Evolutionary conservation across 2,329 filamentous ascomycete genomes (phyloP), one percentile per base, ranked within the genome.

Genomic region (Seiridium cupressi): DNA sequence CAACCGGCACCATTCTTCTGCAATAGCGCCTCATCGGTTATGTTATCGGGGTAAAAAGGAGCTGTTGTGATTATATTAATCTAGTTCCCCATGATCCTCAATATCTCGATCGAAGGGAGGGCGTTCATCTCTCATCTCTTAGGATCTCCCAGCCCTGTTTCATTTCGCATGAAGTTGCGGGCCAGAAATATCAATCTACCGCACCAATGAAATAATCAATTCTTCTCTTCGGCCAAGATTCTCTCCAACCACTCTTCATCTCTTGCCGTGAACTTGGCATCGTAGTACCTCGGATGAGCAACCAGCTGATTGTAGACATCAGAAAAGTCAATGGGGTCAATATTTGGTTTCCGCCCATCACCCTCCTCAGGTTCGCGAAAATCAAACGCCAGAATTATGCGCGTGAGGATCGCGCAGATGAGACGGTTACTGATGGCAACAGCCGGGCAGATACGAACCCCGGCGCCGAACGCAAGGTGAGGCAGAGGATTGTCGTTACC

Each of bases 401-500:
- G 55, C 26, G 56, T 55, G 8, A 66, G 54, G 6, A 66, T 46
- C 13, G 65, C 66, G 60, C 59, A 63, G n/a, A 68, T 67, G 38
- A 68, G 60, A 3, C 66, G 57, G 60, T 67, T 68, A 31, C 63
- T 65, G 58, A 68, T 61, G 31, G 64, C 65, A 8, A 62, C 63
- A 36, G 66, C 65, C 26, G 66, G 65, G 42, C 66, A 68, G 38
- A 67, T 66, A 9, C 66, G 58, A 10, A 51, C 59, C 11, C 67
- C 66, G 9, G 66, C 65, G 35, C 66, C 65, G 57, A 66, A 69
- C 3, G 63, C 63, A n/a, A 68, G 48, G 60, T 68, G 64, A 3
- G 64, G 63, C 42, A 69, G 59, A 3, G 58, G 55, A 13, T 49
- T 60, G 10, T 62, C 55, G 36, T 63, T 62, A 10, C 57, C 58